Percentiles rank a stretch among this genome's conserved stretches.
phyloP scores from a whole-genome alignment of 2,329 filamentous ascomycete genomes.

The Arachnopeziza araneosa region DNA sequence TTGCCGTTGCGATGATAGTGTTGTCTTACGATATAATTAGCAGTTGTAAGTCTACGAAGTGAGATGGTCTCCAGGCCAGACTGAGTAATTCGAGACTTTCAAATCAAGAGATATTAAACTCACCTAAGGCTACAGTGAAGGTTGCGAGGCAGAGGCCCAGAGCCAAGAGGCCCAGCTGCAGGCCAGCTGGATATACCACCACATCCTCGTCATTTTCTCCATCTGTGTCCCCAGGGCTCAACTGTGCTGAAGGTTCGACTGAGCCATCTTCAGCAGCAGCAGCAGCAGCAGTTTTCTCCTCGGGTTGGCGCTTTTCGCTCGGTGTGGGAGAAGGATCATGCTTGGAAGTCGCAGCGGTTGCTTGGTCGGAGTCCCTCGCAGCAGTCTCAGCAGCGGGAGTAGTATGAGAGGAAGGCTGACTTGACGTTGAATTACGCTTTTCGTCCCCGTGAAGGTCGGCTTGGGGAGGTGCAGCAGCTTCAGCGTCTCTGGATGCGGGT shows the following conservation, averaged over 20 bases:
- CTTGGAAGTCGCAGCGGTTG: conserved; percentile 10
- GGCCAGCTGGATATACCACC: conserved; percentile 23
- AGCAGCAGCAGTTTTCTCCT: conserved; percentile 3
- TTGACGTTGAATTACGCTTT: conserved; percentile 19
- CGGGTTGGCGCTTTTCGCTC: conserved; percentile 1
- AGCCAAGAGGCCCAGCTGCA: conserved; percentile 36
- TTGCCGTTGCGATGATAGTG: conserved; percentile 35
- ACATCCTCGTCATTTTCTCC: conserved; percentile 16
- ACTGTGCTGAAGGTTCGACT: neutral
- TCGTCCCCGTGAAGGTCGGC: conserved; percentile 1
- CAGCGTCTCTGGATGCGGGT: neutral
- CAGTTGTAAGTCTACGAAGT: neutral
- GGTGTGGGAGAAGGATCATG: conserved; percentile 1
- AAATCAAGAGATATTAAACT: conserved; percentile 3
- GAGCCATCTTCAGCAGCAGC: neutral
- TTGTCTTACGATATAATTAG: conserved; percentile 29
- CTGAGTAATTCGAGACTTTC: no score
- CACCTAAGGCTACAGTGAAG: conserved; percentile 42
- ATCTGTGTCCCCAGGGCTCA: neutral
- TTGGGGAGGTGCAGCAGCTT: neutral
- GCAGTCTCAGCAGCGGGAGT: conserved; percentile 10
- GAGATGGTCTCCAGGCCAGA: no score
- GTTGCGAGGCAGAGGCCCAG: conserved; percentile 42
- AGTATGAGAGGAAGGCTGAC: conserved; percentile 2
- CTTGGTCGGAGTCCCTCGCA: conserved; percentile 11